Base-by-base conservation (phyloP, 2,329 filamentous ascomycete genomes). In the Graphium sp. region DNA sequence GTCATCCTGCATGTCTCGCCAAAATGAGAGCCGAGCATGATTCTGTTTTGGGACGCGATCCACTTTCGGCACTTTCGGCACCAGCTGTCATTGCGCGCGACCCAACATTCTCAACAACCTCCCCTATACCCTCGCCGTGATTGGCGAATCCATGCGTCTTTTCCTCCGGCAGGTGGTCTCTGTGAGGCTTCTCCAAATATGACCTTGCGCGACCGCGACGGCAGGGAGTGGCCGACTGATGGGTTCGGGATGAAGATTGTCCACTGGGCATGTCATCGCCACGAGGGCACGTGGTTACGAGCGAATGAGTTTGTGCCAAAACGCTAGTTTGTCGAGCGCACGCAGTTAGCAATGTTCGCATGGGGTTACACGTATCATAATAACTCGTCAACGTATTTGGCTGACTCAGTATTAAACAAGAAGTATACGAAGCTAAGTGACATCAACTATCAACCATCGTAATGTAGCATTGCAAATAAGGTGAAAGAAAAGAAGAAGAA, bases 111-210 rank as follows among this genome's bases (percentile, higher is more conserved):
- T 72, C 30, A 64, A 61, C 41, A 50, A 55, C 17, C 52, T 72
- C 11, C 50, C 54, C 1, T 71, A 66, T 40, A 66, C 63, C 4
- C 49, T 47, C 7, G 65, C 64, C 23, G 56, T 67, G 13, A 56
- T 68, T 35, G 65, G 67, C 37, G 68, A 74, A 43, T 49, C 56
- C 1, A 46, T 71, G 12, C 55, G 66, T 7, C 41, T 71, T 19
- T 66, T 60, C 36, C 64, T 64, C 55, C 65, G 1, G 63, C 60
- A 0, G 55, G 49, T 28, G 54, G 55, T 4, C 51, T 58, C 21
- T 53, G 63, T 17, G 35, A 34, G 10, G 55, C 52, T 13, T 40
- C 33, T 18, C 35, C 35, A 12, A 52, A 53, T 24, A 41, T 54
- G 30, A 52, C 54, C n/a, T 39, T 56, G 28, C 52, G 46, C 26